phyloP scores from a whole-genome alignment of 106 monocot species.

The Allium sativum region DNA sequence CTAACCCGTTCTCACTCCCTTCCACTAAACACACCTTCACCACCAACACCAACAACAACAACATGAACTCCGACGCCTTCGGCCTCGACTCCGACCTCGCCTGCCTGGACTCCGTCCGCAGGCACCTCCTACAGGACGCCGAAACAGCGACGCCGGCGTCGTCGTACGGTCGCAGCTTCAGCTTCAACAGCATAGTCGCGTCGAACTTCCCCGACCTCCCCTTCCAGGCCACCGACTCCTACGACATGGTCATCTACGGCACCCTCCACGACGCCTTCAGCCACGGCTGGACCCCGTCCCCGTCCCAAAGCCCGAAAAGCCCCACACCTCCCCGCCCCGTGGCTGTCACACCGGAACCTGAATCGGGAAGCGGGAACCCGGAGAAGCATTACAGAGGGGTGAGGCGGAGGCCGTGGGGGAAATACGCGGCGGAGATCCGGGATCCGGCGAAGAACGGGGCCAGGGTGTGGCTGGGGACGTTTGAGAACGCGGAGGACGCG shows the following conservation, averaged over 20 bases:
- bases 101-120: conserved; percentile 29
- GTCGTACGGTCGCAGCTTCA: conserved; percentile 34
- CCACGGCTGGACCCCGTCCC: conserved; percentile 59
- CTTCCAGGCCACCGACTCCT: conserved; percentile 64
- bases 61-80: neutral
- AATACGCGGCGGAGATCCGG: conserved; percentile 35
- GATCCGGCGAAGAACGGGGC: conserved; percentile 63
- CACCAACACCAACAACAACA: too few relatives aligned
- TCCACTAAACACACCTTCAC: neutral
- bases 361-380: neutral
- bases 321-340: conserved; percentile 2
- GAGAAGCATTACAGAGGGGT: conserved; percentile 52
- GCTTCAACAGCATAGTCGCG: conserved; percentile 64
- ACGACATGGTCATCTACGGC: conserved; percentile 81
- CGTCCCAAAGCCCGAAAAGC: neutral
- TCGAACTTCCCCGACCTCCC: conserved; percentile 65
- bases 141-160: neutral
- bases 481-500: conserved; percentile 18
- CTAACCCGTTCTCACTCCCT: neutral
- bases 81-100: conserved; percentile 14
- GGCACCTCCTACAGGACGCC: conserved; percentile 27
- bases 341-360: conserved; percentile 1
- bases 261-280: conserved; percentile 58
- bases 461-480: conserved; percentile 62
- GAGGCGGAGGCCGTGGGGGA: conserved; percentile 38